phyloP scores from a whole-genome alignment of 1,284 basidiomycete genomes.

The Leccinum pachyderme region DNA sequence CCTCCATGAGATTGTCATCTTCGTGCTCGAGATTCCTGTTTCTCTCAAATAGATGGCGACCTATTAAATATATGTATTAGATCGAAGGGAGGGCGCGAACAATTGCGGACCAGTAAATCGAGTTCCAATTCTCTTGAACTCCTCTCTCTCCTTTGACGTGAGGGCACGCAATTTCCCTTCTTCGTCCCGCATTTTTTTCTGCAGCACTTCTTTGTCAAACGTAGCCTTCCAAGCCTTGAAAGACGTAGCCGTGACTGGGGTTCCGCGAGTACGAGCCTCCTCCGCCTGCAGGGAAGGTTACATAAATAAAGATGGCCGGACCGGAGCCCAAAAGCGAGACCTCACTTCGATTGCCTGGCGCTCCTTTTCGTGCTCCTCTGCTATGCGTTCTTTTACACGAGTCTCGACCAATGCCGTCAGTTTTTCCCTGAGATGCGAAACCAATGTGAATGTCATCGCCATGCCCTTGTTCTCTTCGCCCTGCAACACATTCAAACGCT shows the following conservation, averaged over 20 bases:
- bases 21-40: slow-evolving; percentile 62
- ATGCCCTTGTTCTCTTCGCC: slow-evolving; percentile 91
- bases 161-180: slow-evolving; percentile 80
- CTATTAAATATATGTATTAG: slow-evolving; percentile 40
- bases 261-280: slow-evolving; percentile 85
- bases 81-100: slow-evolving; percentile 6
- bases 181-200: slow-evolving; percentile 66
- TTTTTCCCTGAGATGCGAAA: slow-evolving; percentile 82
- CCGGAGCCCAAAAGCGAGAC: background rate
- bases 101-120: slow-evolving; percentile 66
- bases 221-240: slow-evolving; percentile 81
- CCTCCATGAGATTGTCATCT: slow-evolving; percentile 79
- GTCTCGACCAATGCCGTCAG: slow-evolving; percentile 63
- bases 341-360: slow-evolving; percentile 73
- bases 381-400: slow-evolving; percentile 55
- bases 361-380: slow-evolving; percentile 71
- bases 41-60: slow-evolving; percentile 86
- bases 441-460: slow-evolving; percentile 97
- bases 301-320: slow-evolving; percentile 3
- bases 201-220: slow-evolving; percentile 70
- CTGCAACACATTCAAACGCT: slow-evolving; percentile 40
- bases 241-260: slow-evolving; percentile 80
- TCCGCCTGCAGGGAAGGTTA: slow-evolving; percentile 63
- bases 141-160: slow-evolving; percentile 86
- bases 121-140: slow-evolving; percentile 65